phyloP scores from a whole-genome alignment of 768 basidiomycete species.

The Pisolithus tinctorius region DNA sequence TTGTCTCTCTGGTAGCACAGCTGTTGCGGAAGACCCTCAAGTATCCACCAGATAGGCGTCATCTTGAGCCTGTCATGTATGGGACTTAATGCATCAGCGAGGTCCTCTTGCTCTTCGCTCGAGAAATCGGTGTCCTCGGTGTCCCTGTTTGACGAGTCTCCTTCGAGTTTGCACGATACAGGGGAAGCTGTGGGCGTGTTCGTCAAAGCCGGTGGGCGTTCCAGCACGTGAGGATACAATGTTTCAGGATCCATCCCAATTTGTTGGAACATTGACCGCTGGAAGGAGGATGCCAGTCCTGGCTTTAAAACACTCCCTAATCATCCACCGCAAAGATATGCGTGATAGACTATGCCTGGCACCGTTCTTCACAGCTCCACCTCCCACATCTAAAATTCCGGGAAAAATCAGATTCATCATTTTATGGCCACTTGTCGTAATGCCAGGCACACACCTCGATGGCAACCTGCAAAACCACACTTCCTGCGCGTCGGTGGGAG shows the following conservation, averaged over 20 bases:
- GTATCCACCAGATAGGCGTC: slow-evolving; percentile 9
- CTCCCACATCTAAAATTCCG: slow-evolving; percentile 57
- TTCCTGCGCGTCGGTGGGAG: slow-evolving; percentile 56
- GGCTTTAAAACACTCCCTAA: slow-evolving; percentile 55
- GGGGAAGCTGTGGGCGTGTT: slow-evolving; percentile 7
- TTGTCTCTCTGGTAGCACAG: slow-evolving; percentile 5
- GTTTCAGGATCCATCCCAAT: slow-evolving; percentile 42
- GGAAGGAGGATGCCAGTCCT: slow-evolving; percentile 54
- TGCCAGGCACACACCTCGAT: slow-evolving; percentile 44
- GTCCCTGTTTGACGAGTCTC: not conserved
- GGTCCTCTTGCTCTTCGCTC: slow-evolving; percentile 57
- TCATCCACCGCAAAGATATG: slow-evolving; percentile 73
- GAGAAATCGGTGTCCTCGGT: slow-evolving; percentile 11
- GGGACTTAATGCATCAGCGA: slow-evolving; percentile 44
- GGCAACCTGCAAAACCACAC: slow-evolving; percentile 81
- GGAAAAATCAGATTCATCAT: not conserved
- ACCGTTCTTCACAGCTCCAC: slow-evolving; percentile 57
- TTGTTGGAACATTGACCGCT: slow-evolving; percentile 34
- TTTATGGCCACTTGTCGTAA: not conserved
- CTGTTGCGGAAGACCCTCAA: not conserved
- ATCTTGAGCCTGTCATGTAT: slow-evolving; percentile 49
- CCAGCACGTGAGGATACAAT: slow-evolving; percentile 39
- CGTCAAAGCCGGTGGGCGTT: slow-evolving; percentile 33
- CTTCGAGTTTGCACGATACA: slow-evolving; percentile 21
- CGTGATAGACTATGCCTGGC: slow-evolving; percentile 55